A percentile compares a stretch with the other conserved stretches of the same genome.
phyloP scores from a whole-genome alignment of 75 land plant species.

The Cupressus sempervirens region DNA sequence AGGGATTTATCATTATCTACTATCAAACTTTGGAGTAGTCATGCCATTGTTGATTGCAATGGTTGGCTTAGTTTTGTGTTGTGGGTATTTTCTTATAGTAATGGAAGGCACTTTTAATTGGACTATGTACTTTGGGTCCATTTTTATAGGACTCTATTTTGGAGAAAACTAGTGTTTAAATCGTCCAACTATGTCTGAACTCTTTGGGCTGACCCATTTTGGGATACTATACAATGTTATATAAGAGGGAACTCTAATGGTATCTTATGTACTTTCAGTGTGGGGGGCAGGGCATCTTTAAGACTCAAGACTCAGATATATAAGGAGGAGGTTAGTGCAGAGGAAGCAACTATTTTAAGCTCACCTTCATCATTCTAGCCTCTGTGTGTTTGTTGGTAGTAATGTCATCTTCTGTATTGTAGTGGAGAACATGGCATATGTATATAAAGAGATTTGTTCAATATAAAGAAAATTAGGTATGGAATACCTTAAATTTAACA shows the following conservation, averaged over 20 bases:
- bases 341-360: slow-evolving; percentile 31
- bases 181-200: slow-evolving; percentile 23
- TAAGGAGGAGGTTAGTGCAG: slow-evolving; percentile 12
- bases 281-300: slow-evolving; percentile 14
- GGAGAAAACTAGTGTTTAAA: slow-evolving; percentile 18
- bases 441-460: slow-evolving; percentile 5
- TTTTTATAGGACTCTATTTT: slow-evolving; percentile 24
- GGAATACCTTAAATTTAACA: too few species aligned
- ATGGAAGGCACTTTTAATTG: neutral
- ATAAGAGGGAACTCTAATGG: slow-evolving; percentile 7
- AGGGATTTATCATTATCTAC: slow-evolving; percentile 15
- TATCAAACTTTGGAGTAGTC: slow-evolving; percentile 1
- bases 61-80: neutral
- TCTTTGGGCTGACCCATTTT: slow-evolving; percentile 18
- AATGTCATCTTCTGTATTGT: slow-evolving; percentile 11
- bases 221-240: slow-evolving; percentile 23
- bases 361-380: slow-evolving; percentile 32
- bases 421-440: slow-evolving; percentile 18
- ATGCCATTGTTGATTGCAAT: slow-evolving; percentile 18
- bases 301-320: slow-evolving; percentile 8
- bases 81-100: slow-evolving; percentile 16
- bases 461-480: too few species aligned
- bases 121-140: slow-evolving; percentile 21
- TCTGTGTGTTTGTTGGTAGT: slow-evolving; percentile 20
- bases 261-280: slow-evolving; percentile 10